Evolutionary conservation across 176 grass and related monocot genomes (phyloP), one percentile per base, ranked within the genome.

Genomic region (Oryza nivara): DNA sequence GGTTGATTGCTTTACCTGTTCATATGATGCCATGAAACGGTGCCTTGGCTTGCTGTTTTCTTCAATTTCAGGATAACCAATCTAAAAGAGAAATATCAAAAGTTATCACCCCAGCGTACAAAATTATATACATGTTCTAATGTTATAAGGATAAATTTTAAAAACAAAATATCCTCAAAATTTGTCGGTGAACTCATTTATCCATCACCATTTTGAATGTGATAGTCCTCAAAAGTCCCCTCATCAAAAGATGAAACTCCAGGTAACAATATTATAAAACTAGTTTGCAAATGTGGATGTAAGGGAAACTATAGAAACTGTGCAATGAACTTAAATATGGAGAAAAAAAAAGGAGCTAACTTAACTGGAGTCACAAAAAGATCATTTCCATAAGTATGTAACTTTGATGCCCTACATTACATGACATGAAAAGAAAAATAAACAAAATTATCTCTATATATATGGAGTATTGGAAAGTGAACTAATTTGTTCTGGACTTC

Each of bases 11-110:
- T 69, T 88, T 81, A 91, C 96, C 92, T 99, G 96, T 89, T 96
- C 96, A 84, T 96, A 99, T 17, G 93, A 96, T 26, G 96, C 92
- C 96, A 99, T 99, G 64, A 99, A 99, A 70, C 93, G 91, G 75
- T 99, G 96, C 30, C 93, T 86, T 72, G 96, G 96, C 52, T 99
- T 99, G 75, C 49, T 68, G 51, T 91, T 99, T 67, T 99, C 96
- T 91, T 99, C 93, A 3, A 99, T 99, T 92, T 99, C 96, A 13
- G 93, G 93, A 74, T 96, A 99, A n/a, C 82, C 86, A 68, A 99
- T 96, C 91, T 99, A 67, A 83, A 91, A 73, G 52, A 8, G 47
- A 34, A 63, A 68, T 48, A 38, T n/a, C 20, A 78, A 79, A 73
- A 52, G 70, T 44, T 82, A 65, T 67, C 25, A 49, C 6, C 30